Base-by-base conservation (phyloP, 192 early-diverging fungal species). In the Physocladia obscura region DNA sequence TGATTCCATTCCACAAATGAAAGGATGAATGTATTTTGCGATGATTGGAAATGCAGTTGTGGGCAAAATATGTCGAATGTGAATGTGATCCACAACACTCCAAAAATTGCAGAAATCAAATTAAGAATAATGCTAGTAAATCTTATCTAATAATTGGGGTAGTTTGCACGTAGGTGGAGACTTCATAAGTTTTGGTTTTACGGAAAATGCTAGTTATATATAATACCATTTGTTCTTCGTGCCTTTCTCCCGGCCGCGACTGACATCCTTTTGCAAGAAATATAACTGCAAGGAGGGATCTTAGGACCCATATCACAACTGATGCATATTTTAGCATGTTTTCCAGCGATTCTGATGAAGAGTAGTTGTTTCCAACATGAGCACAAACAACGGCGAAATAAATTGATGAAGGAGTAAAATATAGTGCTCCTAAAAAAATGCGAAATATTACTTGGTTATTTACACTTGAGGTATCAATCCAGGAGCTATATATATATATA, bases 21-120 rank as follows among this genome's bases (percentile, higher is more conserved):
- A 26, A 68, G 39, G 22, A 56, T 31, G 36, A 68, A 56, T n/a
- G 32, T 36, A 40, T 36, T 22, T 6, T 15, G 6, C 3, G 65
- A 34, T 6, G 40, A 49, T 68, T 68, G 8, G 38, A 68, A 38
- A 29, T 56, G 38, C 29, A 68, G 29, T 68, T 68, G 65, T 2
- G 65, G 65, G 54, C 65, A 68, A 38, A 56, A 68, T 52, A 68
- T 49, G 31, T 57, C 51, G 54, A 68, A 54, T 57, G 65, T 40
- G 54, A 56, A 57, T 3, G 32, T n/a, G 22, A 68, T 68, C 65
- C 51, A 39, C 35, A 68, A 27, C 2, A 37, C 29, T 17, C 51
- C 65, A 8, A 52, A 56, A 30, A 36, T 22, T 11, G 56, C 15
- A 8, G 65, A 51, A 1, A 39, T 8, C 0, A 0, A 0, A 22